phyloP scores from a whole-genome alignment of 202 grass and related monocot genomes.

The Dendrocalamus latiflorus region DNA sequence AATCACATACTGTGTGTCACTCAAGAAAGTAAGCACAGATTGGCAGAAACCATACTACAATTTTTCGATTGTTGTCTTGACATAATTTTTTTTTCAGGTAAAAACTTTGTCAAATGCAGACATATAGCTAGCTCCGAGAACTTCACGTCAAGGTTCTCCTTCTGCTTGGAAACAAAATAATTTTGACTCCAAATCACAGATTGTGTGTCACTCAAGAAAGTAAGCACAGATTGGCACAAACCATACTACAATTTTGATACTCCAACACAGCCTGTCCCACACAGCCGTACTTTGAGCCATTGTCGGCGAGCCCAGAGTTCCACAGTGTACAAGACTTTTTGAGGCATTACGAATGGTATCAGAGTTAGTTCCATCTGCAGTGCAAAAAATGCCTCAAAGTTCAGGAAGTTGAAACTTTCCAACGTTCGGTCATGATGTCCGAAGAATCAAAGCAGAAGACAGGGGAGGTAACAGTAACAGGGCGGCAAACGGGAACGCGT shows the following conservation, averaged over 20 bases:
- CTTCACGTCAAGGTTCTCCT: too few species aligned
- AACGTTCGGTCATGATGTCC: background rate
- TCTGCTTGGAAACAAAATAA: background rate
- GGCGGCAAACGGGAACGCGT: background rate
- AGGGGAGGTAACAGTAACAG: background rate
- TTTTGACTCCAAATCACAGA: background rate
- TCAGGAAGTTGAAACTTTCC: background rate
- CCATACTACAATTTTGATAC: background rate
- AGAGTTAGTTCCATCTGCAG: background rate
- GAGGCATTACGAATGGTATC: background rate
- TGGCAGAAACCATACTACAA: background rate
- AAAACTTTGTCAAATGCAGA: too few species aligned
- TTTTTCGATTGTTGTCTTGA: background rate
- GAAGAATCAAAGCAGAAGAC: conserved; percentile 2
- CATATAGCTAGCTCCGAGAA: too few species aligned
- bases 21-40: background rate
- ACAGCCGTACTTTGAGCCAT: background rate
- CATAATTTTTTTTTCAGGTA: too few species aligned
- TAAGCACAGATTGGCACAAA: background rate
- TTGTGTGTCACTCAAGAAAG: background rate
- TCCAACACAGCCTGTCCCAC: background rate
- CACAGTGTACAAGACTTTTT: background rate
- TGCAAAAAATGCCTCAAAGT: background rate
- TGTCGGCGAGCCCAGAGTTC: conserved; percentile 10
- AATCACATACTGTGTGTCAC: background rate